These are phyloP conservation scores for Rhodotorula sp. DNA, from an alignment of 1,284 basidiomycete species.

Conservation along the genomic window DNA sequence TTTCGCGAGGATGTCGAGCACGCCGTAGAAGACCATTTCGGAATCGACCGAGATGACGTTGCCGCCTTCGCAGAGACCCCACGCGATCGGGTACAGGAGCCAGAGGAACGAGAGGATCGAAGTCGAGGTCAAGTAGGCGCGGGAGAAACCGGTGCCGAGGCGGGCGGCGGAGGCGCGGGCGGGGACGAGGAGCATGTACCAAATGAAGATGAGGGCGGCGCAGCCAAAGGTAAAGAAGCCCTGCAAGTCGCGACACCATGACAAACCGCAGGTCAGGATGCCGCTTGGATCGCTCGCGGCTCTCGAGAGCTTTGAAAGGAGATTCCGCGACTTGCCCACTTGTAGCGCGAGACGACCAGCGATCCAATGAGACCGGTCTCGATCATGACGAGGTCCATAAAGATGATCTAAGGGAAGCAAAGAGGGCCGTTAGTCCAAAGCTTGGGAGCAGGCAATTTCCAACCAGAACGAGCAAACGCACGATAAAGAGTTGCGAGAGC, in stretches of 20 bases:
- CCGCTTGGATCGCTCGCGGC: neutral
- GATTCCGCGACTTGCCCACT: conserved; percentile 44
- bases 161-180: conserved; percentile 50
- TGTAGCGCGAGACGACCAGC: conserved; percentile 57
- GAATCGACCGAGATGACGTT: conserved; percentile 54
- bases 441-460: conserved; percentile 49
- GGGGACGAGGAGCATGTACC: conserved; percentile 51
- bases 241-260: conserved; percentile 57
- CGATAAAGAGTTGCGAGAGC: conserved; percentile 57
- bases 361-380: conserved; percentile 58
- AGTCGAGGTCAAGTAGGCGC: conserved; percentile 53
- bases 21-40: conserved; percentile 52
- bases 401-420: conserved; percentile 38
- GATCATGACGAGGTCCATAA: conserved; percentile 56
- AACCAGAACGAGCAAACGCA: conserved; percentile 51
- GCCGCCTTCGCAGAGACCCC: conserved; percentile 54
- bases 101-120: conserved; percentile 55
- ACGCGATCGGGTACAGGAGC: conserved; percentile 56
- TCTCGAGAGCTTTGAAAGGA: neutral
- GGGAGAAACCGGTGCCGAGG: conserved; percentile 50
- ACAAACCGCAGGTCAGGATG: too few species aligned
- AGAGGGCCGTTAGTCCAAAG: neutral
- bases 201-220: conserved; percentile 56
- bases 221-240: conserved; percentile 52
- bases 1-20: conserved; percentile 60